Evolutionary conservation across 1,284 basidiomycete genomes (phyloP), one percentile per base, ranked within the genome.

Genomic region (Apiotrichum akiyoshidainum): DNA sequence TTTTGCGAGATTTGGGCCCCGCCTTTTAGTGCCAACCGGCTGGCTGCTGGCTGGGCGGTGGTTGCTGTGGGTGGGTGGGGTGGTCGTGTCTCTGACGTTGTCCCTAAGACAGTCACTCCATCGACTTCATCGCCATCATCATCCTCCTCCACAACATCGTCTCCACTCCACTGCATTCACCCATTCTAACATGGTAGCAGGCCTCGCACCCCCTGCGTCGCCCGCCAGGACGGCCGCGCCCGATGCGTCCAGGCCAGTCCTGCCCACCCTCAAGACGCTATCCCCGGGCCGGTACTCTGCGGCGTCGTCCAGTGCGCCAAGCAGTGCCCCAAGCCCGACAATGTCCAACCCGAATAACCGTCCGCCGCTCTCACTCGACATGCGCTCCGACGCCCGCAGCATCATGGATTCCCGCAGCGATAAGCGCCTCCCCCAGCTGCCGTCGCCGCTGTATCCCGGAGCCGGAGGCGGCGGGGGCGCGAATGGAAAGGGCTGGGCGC

Each of bases 401-500:
- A 44, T 44, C 42, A 31, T 31, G 26, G 48, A 50, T 35, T 40
- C 48, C 41, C 34, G 46, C 35, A 53, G 37, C 10, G 60, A 62
- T 10, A 63, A 63, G 54, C 59, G 59, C 12, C 56, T 63, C 1
- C 62, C 62, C 9, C 21, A 41, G 17, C 49, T 63, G 2, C 58
- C 60, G 2, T 41, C 59, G 11, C 51, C 47, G 22, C 13, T 58
- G 14, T 11, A 45, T 31, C 14, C 33, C 26, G 17, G 16, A 37
- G 49, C 21, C 49, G 39, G 17, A 13, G 17, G 40, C 40, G 10
- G 31, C 16, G 19, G 26, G 40, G 26, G 26, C 4, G 16, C 9
- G 33, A 51, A 33, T 41, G 55, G 26, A n/a, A 69, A 63, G 13
- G 61, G 61, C 6, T 69, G 62, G 60, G 71, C 69, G 0, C 55